These are phyloP conservation scores for Mrakia gelida DNA, from an alignment of 768 basidiomycete genomes.

Conservation along the genomic window DNA sequence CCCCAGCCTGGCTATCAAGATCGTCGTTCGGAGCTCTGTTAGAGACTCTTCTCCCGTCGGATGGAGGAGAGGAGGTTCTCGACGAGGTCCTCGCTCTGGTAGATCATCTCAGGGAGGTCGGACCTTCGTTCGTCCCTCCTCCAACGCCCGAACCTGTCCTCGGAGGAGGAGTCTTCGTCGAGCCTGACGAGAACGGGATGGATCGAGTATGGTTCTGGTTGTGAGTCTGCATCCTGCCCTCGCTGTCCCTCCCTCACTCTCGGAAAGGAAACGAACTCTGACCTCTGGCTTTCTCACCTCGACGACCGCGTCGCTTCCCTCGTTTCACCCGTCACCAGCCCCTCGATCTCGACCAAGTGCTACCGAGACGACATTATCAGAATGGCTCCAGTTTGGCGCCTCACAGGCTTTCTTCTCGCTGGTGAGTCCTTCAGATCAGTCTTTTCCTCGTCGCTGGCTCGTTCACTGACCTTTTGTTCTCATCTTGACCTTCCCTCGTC, in stretches of 20 bases:
- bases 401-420: constrained; percentile 47
- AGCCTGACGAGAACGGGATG: constrained; percentile 31
- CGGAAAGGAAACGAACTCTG: neutral
- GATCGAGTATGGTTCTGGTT: constrained; percentile 47
- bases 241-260: neutral
- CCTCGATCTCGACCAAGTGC: constrained; percentile 42
- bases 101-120: constrained; percentile 21
- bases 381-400: constrained; percentile 40
- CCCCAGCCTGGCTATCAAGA: neutral
- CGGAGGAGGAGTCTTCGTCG: neutral
- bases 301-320: too few species aligned
- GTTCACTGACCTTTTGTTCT: neutral
- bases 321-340: constrained; percentile 14
- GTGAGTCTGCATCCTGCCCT: neutral
- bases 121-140: constrained; percentile 10
- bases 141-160: neutral
- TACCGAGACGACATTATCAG: constrained; percentile 45
- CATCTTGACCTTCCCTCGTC: neutral
- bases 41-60: neutral
- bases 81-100: constrained; percentile 19
- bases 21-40: neutral
- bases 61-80: neutral
- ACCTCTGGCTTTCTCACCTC: too few species aligned
- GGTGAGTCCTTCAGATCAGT: constrained; percentile 23
- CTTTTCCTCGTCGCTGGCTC: neutral